phyloP scores from a whole-genome alignment of 2,329 filamentous ascomycete genomes.

The Fusarium floridanum region DNA sequence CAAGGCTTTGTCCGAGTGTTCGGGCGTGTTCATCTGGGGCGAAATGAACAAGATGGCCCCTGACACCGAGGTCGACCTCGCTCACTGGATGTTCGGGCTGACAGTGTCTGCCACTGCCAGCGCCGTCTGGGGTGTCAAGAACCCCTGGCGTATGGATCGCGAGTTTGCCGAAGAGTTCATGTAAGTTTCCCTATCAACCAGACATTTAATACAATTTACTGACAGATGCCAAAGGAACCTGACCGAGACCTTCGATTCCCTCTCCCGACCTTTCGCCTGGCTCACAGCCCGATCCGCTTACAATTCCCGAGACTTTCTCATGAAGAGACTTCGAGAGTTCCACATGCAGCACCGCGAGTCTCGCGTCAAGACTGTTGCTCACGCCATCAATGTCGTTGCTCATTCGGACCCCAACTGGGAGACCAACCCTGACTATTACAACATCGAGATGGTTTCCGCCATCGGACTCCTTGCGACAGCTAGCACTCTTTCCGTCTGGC shows the following conservation, averaged over 20 bases:
- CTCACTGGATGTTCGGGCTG: constrained; percentile 47
- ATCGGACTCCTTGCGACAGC: constrained; percentile 49
- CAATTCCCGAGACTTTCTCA: constrained; percentile 45
- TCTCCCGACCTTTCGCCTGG: constrained; percentile 43
- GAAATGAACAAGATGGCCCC: constrained; percentile 38
- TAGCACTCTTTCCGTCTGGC: constrained; percentile 49
- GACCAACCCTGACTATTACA: constrained; percentile 49
- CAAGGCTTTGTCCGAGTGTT: constrained; percentile 38
- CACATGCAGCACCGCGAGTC: constrained; percentile 43
- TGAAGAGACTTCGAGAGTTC: constrained; percentile 42
- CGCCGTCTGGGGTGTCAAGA: constrained; percentile 49
- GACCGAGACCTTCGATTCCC: constrained; percentile 48
- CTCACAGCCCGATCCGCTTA: constrained; percentile 46
- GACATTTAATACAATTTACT: background rate
- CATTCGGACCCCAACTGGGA: constrained; percentile 48
- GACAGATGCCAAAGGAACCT: constrained; percentile 39
- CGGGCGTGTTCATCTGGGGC: constrained; percentile 36
- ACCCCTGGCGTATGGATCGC: constrained; percentile 49
- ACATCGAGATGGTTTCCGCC: constrained; percentile 50
- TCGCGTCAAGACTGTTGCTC: constrained; percentile 43
- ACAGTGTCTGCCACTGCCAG: constrained; percentile 49
- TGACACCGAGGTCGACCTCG: constrained; percentile 38
- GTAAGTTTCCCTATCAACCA: constrained; percentile 16
- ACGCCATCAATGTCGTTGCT: constrained; percentile 49
- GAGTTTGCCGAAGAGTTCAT: constrained; percentile 50